These are phyloP conservation scores for Ophiostoma triangulosporum DNA, from an alignment of 2,329 filamentous ascomycete genomes.

Conservation along the genomic window DNA sequence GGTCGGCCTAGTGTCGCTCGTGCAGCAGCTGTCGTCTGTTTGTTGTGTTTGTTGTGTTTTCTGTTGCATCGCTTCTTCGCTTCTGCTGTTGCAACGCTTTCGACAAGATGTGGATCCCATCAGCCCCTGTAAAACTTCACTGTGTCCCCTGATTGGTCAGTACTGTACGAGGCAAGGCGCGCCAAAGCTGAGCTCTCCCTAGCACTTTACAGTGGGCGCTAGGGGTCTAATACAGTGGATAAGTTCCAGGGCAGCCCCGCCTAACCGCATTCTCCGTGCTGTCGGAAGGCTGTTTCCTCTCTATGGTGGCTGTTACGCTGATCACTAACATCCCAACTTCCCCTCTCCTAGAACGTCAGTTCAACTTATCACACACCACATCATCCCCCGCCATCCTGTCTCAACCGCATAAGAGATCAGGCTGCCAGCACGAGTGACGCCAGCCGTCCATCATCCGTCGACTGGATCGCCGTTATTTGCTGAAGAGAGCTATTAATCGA, in stretches of 20 bases:
- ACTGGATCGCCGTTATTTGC: not conserved
- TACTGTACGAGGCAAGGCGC: not conserved
- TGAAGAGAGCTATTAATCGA: not conserved
- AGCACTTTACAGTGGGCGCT: not conserved
- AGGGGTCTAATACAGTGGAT: not conserved
- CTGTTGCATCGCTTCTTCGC: not conserved
- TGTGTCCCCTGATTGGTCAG: not conserved
- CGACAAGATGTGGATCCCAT: not conserved
- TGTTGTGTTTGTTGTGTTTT: not conserved
- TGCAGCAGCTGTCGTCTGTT: not conserved
- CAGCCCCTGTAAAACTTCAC: not conserved
- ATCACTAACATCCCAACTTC: not conserved
- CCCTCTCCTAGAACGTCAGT: not conserved
- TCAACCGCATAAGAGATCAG: not conserved
- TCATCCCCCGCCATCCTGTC: not conserved
- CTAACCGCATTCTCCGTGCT: not conserved
- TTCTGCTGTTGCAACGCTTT: not conserved
- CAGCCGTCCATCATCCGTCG: not conserved
- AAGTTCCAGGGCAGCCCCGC: not conserved
- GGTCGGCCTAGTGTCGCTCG: not conserved
- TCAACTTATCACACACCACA: too few species aligned
- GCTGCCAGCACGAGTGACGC: not conserved
- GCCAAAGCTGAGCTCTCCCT: not conserved
- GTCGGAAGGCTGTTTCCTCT: not conserved
- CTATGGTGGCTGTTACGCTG: not conserved